These are phyloP conservation scores for Cytospora piceicola DNA, from an alignment of 2,329 filamentous ascomycete genomes.

Conservation along the genomic window DNA sequence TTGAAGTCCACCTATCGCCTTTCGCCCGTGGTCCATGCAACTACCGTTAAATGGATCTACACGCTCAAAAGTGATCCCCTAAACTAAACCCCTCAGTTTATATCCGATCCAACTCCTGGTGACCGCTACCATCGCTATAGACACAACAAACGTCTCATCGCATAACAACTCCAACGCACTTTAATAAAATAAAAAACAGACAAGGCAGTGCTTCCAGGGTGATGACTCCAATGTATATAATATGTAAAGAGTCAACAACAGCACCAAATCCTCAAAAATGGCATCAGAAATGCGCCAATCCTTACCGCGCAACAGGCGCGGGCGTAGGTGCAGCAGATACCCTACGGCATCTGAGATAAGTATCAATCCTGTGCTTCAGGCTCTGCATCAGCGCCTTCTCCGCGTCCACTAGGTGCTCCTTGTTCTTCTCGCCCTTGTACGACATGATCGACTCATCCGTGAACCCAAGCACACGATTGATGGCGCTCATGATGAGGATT, in stretches of 20 bases:
- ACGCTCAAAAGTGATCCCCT: neutral
- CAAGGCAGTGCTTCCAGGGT: neutral
- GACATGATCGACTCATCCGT: slow-evolving; percentile 46
- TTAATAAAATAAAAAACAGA: neutral
- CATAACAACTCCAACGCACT: neutral
- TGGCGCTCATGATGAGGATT: slow-evolving; percentile 53
- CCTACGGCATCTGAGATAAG: slow-evolving; percentile 5
- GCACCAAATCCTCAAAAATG: neutral
- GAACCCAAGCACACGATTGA: slow-evolving; percentile 55
- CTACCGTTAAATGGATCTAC: neutral
- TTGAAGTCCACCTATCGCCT: neutral
- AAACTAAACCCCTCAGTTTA: neutral
- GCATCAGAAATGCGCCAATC: neutral
- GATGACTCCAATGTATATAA: neutral
- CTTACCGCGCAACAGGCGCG: slow-evolving; percentile 11
- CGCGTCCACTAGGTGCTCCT: slow-evolving; percentile 37
- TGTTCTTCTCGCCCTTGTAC: slow-evolving; percentile 35
- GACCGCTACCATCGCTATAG: neutral
- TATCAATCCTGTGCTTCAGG: slow-evolving; percentile 13
- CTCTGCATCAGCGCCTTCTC: slow-evolving; percentile 39
- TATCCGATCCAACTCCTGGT: neutral
- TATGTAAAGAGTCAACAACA: neutral
- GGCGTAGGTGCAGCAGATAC: slow-evolving; percentile 6
- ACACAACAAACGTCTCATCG: neutral
- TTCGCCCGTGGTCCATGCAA: neutral